Evolutionary conservation across 371 early-diverging fungal genomes (phyloP), one percentile per base, ranked within the genome.

Genomic region (Mucor circinelloides): DNA sequence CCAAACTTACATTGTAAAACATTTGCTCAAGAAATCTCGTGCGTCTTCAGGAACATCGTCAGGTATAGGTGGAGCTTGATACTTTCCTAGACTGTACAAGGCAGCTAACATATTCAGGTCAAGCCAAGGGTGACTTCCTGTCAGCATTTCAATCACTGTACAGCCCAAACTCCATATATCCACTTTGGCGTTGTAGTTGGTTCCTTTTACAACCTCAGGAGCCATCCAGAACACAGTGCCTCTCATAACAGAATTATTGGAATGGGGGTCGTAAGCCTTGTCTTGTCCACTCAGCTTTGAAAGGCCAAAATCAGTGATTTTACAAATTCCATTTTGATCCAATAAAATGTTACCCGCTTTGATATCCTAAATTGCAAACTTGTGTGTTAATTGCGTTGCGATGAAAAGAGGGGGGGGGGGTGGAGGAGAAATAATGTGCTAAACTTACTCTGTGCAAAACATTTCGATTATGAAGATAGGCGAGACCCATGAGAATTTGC

Each of bases 221-320:
- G 98, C 96, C 95, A 97, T 96, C 91, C 95, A 95, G 64, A 85
- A 89, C 32, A 93, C 84, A 8, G 94, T 87, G n/a, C 78, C 79
- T 62, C 78, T 68, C 83, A 80, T 80, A 28, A 75, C 67, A 13
- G 84, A 81, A 55, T 80, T 84, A 38, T 76, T 74, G 4, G 80
- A 76, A 60, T 84, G 75, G 25, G 80, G 80, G 46, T 84, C 84
- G 40, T 84, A 84, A 0, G 84, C 82, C 52, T 84, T 76, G 13
- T 84, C 80, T 61, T 79, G 78, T 9, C 79, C 80, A 64, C 77
- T 78, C 66, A 94, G 91, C 79, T 99, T 99, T 4, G 99, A 95
- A 28, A 99, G 88, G 25, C 99, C 99, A 89, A 99, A 99, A 82
- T 99, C 99, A 1, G 97, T 94, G 57, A 99, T 98, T 82, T 99